Base-by-base conservation (phyloP, 768 basidiomycete genomes). In the Russula abietina region DNA sequence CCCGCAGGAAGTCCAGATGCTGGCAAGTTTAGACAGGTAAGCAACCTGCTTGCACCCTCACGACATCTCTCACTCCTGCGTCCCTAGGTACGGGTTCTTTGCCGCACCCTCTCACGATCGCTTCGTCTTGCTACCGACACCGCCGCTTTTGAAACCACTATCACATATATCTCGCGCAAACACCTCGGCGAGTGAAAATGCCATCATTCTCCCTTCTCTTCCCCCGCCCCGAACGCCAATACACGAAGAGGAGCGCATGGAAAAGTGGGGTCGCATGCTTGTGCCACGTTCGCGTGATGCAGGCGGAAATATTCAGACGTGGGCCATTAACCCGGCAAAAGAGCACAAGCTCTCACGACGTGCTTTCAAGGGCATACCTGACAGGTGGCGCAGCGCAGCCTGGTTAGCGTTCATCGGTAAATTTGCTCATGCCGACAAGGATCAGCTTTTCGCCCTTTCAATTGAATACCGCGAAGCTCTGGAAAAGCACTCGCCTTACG, bases 241-340 rank as follows among this genome's bases (percentile, higher is more conserved):
- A 50, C 91, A 86, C 71, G 96, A 98, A 73, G 71, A 75, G 2
- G 77, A 80, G 7, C 80, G 96, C n/a, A 90, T 93, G 67, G 82
- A 79, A 26, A 98, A 98, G 74, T 98, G 96, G 96, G 84, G 83
- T n/a, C 82, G 87, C 48, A 98, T 98, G 96, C 79, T 92, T 62
- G 77, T 80, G 52, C 86, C 91, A 16, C 75, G 79, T 14, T 75
- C 75, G 54, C 83, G 89, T 39, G 91, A 93, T 71, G 71, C 75
- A 10, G 94, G 95, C 36, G 86, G 86, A 11, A 96, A 97, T 70
- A 78, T 87, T 16, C 78, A 84, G 45, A 72, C 77, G 14, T 98
- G 95, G 94, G 74, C 72, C 38, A 77, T 95, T 69, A 83, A 82
- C 53, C 69, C 80, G 26, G 78, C 77, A 19, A 92, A 89, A 74